Evolutionary conservation across 768 basidiomycete species (phyloP).

Genomic region (Tubosaeta sp.): DNA sequence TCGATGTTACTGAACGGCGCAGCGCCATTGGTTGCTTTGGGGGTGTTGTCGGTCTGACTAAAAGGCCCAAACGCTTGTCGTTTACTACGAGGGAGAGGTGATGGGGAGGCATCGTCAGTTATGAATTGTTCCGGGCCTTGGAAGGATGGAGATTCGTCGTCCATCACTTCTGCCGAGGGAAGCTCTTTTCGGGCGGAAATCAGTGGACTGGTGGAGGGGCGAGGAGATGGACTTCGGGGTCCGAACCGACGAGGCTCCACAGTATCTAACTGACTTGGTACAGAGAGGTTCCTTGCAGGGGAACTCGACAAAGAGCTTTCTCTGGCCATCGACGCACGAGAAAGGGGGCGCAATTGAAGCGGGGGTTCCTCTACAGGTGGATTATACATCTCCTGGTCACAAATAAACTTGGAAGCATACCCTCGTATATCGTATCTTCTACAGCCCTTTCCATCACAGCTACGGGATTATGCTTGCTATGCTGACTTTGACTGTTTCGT

Average conservation of each 20-base stretch:
- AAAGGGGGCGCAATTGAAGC: slow-evolving; percentile 48
- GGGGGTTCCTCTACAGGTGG: slow-evolving; percentile 54
- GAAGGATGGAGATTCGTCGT: slow-evolving; percentile 34
- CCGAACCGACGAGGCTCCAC: slow-evolving; percentile 62
- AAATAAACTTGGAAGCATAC: slow-evolving; percentile 33
- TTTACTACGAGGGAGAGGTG: slow-evolving; percentile 66
- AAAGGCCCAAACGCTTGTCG: slow-evolving; percentile 61
- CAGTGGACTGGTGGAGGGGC: slow-evolving; percentile 47
- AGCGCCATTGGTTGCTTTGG: slow-evolving; percentile 36
- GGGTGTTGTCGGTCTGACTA: slow-evolving; percentile 50
- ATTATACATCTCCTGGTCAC: slow-evolving; percentile 3
- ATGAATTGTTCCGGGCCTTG: slow-evolving; percentile 23
- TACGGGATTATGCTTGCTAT: slow-evolving; percentile 39
- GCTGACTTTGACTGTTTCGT: slow-evolving; percentile 78
- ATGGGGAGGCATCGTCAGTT: slow-evolving; percentile 32
- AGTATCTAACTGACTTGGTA: slow-evolving; percentile 41
- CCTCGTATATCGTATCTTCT: slow-evolving; percentile 77
- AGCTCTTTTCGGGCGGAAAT: slow-evolving; percentile 25
- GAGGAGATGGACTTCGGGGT: slow-evolving; percentile 71
- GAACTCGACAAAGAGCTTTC: slow-evolving; percentile 41
- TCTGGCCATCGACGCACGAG: slow-evolving; percentile 43
- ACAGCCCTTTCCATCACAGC: slow-evolving; percentile 43
- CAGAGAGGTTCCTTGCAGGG: slow-evolving; percentile 28
- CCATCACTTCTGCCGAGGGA: slow-evolving; percentile 45
- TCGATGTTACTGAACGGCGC: slow-evolving; percentile 49